Base-by-base conservation (phyloP, 2,329 filamentous ascomycete species). In the Xylaria sp. region DNA sequence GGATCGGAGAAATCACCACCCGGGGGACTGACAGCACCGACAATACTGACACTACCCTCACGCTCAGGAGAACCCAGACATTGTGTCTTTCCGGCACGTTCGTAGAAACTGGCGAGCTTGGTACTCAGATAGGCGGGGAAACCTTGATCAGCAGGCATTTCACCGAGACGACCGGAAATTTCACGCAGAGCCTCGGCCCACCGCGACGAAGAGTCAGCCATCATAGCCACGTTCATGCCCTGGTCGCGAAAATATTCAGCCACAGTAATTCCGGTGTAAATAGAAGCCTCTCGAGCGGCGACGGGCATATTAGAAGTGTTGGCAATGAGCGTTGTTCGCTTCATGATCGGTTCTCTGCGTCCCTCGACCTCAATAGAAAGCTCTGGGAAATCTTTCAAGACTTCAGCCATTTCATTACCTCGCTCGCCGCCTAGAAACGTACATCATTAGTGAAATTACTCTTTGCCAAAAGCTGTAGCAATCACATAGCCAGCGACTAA, bases 301-400 rank as follows among this genome's bases (percentile, higher is more conserved):
- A 99, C 96, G 71, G 96, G 96, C 96, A 99, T 99, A 87, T 99
- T 99, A 77, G 96, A 99, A 52, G 96, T 99, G 84, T 99, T 99
- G 82, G 96, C 96, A 80, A 99, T 98, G 70, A 99, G 88, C 25
- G 94, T 97, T 18, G 96, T 99, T 81, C 96, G 95, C 90, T 99
- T 99, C 96, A 99, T 99, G 86, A 99, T 99, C 75, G 95, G 94
- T 82, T 99, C 96, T 84, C 95, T 92, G 80, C 95, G 94, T 77
- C 96, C 96, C 52, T 97, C 92, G 76, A 98, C 90, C 20, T 97
- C 92, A 79, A 99, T 99, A 57, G 93, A 92, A 74, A 99, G 92
- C 88, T 98, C 94, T 69, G 96, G 96, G 87, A 99, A 99, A 84
- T 99, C 96, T 92, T 98, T 98, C 88, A 99, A 88, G 76, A 99